Percentiles rank a stretch among this genome's conserved stretches.
Evolutionary conservation across 768 basidiomycete genomes (phyloP).

Genomic region (Panaeolus cyanescens): DNA sequence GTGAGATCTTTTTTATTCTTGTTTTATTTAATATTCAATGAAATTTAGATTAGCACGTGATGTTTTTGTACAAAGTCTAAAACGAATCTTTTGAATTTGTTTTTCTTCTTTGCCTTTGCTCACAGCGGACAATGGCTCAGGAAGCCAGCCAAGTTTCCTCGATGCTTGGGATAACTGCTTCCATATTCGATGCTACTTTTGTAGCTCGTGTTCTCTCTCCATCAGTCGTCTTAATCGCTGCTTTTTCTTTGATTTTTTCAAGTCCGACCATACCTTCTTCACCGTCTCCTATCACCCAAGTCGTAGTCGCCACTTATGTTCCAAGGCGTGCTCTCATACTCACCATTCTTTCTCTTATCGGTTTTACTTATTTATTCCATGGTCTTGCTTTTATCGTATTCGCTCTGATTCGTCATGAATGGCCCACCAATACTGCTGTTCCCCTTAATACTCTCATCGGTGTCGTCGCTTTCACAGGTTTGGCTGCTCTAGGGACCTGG

Average conservation of each 20-base stretch:
- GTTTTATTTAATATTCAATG: neutral
- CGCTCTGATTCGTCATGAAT: conserved; percentile 63
- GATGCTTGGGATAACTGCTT: conserved; percentile 14
- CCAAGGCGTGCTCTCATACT: conserved; percentile 82
- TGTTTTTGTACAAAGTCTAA: too few species aligned
- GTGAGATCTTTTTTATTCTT: neutral
- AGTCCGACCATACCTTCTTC: conserved; percentile 48
- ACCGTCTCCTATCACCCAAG: conserved; percentile 71
- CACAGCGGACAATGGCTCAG: conserved; percentile 14
- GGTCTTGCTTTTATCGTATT: conserved; percentile 71
- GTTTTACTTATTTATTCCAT: conserved; percentile 78
- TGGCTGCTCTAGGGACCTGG: conserved; percentile 78
- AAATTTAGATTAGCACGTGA: neutral
- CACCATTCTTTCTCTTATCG: conserved; percentile 62
- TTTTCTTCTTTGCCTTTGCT: conserved; percentile 13
- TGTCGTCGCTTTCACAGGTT: conserved; percentile 66
- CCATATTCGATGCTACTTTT: conserved; percentile 41
- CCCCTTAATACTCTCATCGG: conserved; percentile 71
- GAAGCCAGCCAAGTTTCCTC: conserved; percentile 16
- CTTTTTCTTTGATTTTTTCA: conserved; percentile 59
- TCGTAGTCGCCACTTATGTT: conserved; percentile 70
- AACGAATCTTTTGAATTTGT: neutral
- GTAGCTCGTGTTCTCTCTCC: conserved; percentile 70
- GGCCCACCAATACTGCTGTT: conserved; percentile 65
- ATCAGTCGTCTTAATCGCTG: conserved; percentile 59